Conservation (phyloP, 2,329 filamentous ascomycete species). For the Colletotrichum shisoi region DNA sequence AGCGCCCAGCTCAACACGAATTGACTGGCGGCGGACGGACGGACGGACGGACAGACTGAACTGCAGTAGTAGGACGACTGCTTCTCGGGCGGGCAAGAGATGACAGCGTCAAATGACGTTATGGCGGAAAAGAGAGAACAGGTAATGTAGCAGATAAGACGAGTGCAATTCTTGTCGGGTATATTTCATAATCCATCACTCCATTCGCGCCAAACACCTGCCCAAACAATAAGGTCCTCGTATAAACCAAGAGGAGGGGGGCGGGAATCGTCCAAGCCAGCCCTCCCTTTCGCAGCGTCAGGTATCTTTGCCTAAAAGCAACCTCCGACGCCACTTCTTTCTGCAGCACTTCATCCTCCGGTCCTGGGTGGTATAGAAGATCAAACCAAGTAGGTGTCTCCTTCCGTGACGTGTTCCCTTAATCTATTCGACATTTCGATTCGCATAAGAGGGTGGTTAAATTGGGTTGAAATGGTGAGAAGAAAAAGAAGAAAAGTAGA, state of each 20-base stretch:
- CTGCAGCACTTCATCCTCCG: neutral
- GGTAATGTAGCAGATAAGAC: neutral
- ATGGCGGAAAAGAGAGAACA: neutral
- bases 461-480: neutral
- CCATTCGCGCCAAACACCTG: constrained; percentile 16
- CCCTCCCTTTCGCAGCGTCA: neutral
- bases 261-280: neutral
- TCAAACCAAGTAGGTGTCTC: neutral
- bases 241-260: neutral
- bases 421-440: neutral
- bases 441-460: neutral
- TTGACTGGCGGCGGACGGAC: neutral
- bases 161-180: constrained; percentile 21
- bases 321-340: constrained; percentile 1
- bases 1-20: neutral
- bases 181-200: constrained; percentile 27
- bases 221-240: neutral
- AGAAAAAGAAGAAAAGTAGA: neutral
- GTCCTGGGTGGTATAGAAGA: neutral
- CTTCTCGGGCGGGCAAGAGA: neutral
- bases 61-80: neutral
- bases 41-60: no score
- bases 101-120: constrained; percentile 2
- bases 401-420: neutral
- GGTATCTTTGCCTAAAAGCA: constrained; percentile 19